Evolutionary conservation across 441 rosid species (phyloP), one percentile per base, ranked within the genome.

Genomic region (Pelargonium fulgidum): DNA sequence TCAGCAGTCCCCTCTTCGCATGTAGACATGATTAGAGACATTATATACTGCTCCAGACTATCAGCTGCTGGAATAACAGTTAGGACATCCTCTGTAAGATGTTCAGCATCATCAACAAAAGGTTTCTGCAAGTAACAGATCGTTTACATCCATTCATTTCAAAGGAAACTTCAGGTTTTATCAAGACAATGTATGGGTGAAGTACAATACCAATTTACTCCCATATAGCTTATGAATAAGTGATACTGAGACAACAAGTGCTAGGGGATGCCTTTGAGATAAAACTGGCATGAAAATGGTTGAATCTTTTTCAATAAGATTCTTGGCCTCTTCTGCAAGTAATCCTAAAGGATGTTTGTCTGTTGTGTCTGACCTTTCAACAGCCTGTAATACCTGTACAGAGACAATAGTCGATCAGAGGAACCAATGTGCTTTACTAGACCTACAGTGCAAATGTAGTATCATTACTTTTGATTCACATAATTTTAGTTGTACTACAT

Each of bases 1-100:
- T 89, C 99, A n/a, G 75, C 78, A 79, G 78, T 82, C 64, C 83
- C 89, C 42, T 89, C 89, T 76, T 81, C 92, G 54, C 87, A 83
- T 13, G 81, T 78, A 69, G 96, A 79, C 62, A 86, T 67, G 70
- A 90, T 86, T 68, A 90, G 82, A 70, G 87, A 76, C 79, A 88
- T 83, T 67, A 92, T 84, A 81, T 78, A 86, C 78, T 81, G 95
- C 87, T 95, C 99, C 77, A 95, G 96, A 80, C 84, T 83, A 85
- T 92, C 93, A 62, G 99, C 98, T 72, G 82, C 86, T 2, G 98
- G 99, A 72, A 92, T 90, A 63, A 95, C 99, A 80, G 96, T 88
- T 71, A 85, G 91, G 14, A 84, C 91, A 77, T 90, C 99, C 81
- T 95, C 99, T 3, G 97, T 92, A 80, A 95, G 81, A 75, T 92